Evolutionary conservation across 495 filamentous ascomycete species (phyloP).

Genomic region (Lasiosphaeria hispida): DNA sequence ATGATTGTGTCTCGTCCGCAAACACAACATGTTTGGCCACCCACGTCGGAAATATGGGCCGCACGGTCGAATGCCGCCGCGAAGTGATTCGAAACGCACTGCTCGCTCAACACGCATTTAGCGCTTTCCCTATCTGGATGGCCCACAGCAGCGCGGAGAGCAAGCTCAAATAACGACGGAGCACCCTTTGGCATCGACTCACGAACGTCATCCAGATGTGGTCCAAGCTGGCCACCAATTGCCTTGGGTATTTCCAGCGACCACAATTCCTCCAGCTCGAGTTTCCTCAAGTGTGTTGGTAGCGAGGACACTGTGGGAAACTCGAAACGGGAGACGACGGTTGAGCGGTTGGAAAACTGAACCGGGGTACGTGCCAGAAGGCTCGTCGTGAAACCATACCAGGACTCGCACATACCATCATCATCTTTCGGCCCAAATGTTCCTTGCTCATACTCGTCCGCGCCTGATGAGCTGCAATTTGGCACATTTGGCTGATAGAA

Average conservation of each 20-base stretch:
- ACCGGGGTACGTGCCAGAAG: conserved; percentile 26
- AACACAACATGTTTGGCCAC: conserved; percentile 25
- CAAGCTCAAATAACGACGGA: conserved; percentile 26
- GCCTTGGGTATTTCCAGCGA: conserved; percentile 18
- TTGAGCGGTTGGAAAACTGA: conserved; percentile 19
- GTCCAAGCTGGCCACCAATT: background rate
- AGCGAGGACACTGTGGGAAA: background rate
- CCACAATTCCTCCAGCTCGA: conserved; percentile 24
- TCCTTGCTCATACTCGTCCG: background rate
- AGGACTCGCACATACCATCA: background rate
- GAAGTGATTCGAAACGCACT: background rate
- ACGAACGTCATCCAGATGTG: no score
- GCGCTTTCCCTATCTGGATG: conserved; percentile 8
- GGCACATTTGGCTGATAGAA: conserved; percentile 37
- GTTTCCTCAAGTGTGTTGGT: background rate
- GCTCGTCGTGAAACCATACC: conserved; percentile 15
- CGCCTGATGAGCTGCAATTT: background rate
- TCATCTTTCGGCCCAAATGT: background rate
- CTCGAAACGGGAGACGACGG: conserved; percentile 17
- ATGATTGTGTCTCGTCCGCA: conserved; percentile 24
- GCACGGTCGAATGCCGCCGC: conserved; percentile 15
- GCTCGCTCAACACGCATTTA: conserved; percentile 1
- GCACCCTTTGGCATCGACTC: conserved; percentile 11
- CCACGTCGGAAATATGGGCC: conserved; percentile 5
- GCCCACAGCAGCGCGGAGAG: conserved; percentile 15